Evolutionary conservation across 345 rosid species (phyloP), one percentile per base, ranked within the genome.

Genomic region (Lumnitzera littorea): DNA sequence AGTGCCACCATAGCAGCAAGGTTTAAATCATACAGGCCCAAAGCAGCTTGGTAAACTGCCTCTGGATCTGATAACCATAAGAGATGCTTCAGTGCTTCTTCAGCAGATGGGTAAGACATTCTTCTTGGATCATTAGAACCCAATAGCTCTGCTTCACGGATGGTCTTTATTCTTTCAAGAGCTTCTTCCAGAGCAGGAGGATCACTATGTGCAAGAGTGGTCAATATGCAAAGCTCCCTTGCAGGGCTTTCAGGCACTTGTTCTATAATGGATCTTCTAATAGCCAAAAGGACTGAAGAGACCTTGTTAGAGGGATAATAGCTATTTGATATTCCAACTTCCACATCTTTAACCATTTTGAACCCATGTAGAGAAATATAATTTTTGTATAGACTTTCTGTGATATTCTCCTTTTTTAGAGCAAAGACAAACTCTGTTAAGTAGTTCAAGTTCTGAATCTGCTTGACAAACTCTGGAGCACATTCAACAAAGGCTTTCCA

Each of bases 1-100:
- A 90, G 74, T 58, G 99, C 97, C 76, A 94, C 99, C 52, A 94
- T 88, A 71, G 99, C 99, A 70, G 95, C 89, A 74, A 94, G 96
- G 79, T 88, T 84, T 81, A 94, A 74, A 80, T 90, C 97, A 61
- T 90, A 90, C 67, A 90, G 95, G 53, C 99, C 99, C 55, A 94
- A 71, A 65, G 99, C 96, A 71, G 99, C 87, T 77, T 88, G 89
- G 76, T 79, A 94, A 60, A 94, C 87, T 48, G 91, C 97, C 61
- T 86, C 92, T n/a, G 87, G 65, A 80, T 90, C 97, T 70, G 91
- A 82, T 79, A 94, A 68, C 99, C 99, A 94, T 60, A 94, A 57
- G 51, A 94, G 90, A 76, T 94, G 99, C 76, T 88, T 94, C 71
- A 88, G 59, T 13, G 95, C 92, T 82, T 90, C 99, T 78, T 94